phyloP scores from a whole-genome alignment of 2,329 filamentous ascomycete species.

The Sporothrix luriei region DNA sequence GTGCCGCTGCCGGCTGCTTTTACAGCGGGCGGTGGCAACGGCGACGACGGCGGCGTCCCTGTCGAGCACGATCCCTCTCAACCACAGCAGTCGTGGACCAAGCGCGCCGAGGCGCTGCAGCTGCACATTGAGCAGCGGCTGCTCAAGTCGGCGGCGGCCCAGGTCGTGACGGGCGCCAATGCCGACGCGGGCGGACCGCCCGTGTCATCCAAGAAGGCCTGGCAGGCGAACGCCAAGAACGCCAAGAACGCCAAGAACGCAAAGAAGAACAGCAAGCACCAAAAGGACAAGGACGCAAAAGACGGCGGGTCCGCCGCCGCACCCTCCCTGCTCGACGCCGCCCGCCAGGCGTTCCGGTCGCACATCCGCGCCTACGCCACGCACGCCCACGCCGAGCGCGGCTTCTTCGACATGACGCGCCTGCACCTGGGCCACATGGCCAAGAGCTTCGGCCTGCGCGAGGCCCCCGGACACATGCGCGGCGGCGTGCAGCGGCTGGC shows the following conservation, averaged over 20 bases:
- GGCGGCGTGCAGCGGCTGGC: conserved; percentile 54
- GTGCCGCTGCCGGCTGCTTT: conserved; percentile 61
- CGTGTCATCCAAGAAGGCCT: conserved; percentile 41
- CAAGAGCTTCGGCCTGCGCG: conserved; percentile 88
- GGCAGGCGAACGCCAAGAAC: too few relatives aligned
- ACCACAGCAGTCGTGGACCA: conserved; percentile 47
- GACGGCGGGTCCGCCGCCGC: neutral
- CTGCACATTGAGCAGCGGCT: conserved; percentile 63
- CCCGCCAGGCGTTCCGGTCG: conserved; percentile 82
- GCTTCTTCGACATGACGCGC: conserved; percentile 87
- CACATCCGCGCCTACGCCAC: conserved; percentile 95
- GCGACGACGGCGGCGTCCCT: conserved; percentile 59
- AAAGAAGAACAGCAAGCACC: conserved; percentile 17
- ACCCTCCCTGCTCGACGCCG: conserved; percentile 69
- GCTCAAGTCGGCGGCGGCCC: conserved; percentile 40
- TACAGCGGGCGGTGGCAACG: conserved; percentile 47
- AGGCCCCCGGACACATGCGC: conserved; percentile 82
- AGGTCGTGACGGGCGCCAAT: conserved; percentile 9
- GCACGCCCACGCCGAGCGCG: conserved; percentile 80
- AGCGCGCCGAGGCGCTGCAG: conserved; percentile 59
- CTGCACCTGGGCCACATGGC: conserved; percentile 90
- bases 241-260: too few relatives aligned
- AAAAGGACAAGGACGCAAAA: conserved; percentile 13
- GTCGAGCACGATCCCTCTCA: conserved; percentile 45
- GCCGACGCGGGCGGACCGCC: conserved; percentile 31